phyloP scores from a whole-genome alignment of 2,329 filamentous ascomycete genomes.

The Claviceps monticola region DNA sequence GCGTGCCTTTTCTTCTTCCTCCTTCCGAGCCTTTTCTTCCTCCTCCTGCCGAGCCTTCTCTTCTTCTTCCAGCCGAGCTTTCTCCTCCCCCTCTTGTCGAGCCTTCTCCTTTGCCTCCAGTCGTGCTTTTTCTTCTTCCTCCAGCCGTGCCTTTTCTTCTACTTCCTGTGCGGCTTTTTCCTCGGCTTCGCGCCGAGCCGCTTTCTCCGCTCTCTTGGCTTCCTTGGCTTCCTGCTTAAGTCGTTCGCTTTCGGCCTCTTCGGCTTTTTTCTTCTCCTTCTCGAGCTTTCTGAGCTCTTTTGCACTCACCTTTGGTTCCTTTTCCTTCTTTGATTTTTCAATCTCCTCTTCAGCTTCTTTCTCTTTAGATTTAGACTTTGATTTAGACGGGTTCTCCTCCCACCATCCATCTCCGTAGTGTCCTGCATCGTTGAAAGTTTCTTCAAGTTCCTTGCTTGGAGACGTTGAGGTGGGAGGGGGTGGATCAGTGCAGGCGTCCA shows the following conservation, averaged over 20 bases:
- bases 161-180: constrained; percentile 16
- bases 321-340: constrained; percentile 21
- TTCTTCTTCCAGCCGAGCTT: constrained; percentile 11
- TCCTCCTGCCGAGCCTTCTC: neutral
- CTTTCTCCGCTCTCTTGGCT: constrained; percentile 11
- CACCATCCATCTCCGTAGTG: constrained; percentile 24
- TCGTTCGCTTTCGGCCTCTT: constrained; percentile 25
- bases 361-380: constrained; percentile 28
- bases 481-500: constrained; percentile 25
- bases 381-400: constrained; percentile 17
- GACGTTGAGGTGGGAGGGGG: constrained; percentile 35
- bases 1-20: no score
- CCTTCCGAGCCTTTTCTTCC: no score
- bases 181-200: constrained; percentile 16
- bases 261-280: constrained; percentile 30
- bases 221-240: constrained; percentile 13
- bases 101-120: constrained; percentile 17
- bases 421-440: constrained; percentile 20
- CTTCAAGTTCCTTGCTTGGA: constrained; percentile 31
- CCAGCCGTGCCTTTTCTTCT: constrained; percentile 11
- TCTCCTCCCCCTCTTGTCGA: constrained; percentile 14
- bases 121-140: constrained; percentile 17
- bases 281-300: constrained; percentile 39
- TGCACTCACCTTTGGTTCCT: constrained; percentile 30
- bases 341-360: constrained; percentile 23